Percentiles rank a stretch among this genome's conserved stretches.
These are phyloP conservation scores for Grigorovia jiainica DNA, from an alignment of 805 yeast genomes.

Conservation along the genomic window DNA sequence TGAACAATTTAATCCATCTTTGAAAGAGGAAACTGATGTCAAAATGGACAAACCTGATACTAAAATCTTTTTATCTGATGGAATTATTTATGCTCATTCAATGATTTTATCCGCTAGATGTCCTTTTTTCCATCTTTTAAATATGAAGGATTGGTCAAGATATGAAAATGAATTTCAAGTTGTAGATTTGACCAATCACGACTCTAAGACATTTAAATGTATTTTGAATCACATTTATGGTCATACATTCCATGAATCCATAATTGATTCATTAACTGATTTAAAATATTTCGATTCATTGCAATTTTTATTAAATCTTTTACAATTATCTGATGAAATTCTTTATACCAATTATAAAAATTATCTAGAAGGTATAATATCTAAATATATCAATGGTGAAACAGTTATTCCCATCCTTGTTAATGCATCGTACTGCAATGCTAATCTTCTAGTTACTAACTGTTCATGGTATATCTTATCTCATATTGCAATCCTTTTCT, in stretches of 20 bases:
- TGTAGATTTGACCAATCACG: constrained; percentile 34
- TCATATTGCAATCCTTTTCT: constrained; percentile 53
- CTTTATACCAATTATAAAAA: constrained; percentile 50
- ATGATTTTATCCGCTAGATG: constrained; percentile 47
- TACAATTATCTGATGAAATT: constrained; percentile 55
- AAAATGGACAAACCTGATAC: constrained; percentile 30
- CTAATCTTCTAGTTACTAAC: constrained; percentile 45
- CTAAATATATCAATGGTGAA: constrained; percentile 46
- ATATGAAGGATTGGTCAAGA: constrained; percentile 46
- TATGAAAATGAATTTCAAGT: constrained; percentile 7
- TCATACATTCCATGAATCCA: constrained; percentile 9
- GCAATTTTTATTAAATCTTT: constrained; percentile 40
- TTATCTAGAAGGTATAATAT: constrained; percentile 49
- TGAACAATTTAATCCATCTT: not conserved
- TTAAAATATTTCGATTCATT: constrained; percentile 9
- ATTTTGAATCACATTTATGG: constrained; percentile 54
- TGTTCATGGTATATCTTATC: constrained; percentile 61
- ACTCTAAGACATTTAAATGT: constrained; percentile 32
- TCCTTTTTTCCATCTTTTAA: constrained; percentile 51
- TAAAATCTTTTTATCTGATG: constrained; percentile 38
- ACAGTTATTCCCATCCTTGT: constrained; percentile 49
- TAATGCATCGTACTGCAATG: constrained; percentile 43
- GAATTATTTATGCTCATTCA: constrained; percentile 38
- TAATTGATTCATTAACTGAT: constrained; percentile 13
- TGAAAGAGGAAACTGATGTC: not conserved